phyloP scores from a whole-genome alignment of 495 filamentous ascomycete genomes.

The Penicillium samsonianum region DNA sequence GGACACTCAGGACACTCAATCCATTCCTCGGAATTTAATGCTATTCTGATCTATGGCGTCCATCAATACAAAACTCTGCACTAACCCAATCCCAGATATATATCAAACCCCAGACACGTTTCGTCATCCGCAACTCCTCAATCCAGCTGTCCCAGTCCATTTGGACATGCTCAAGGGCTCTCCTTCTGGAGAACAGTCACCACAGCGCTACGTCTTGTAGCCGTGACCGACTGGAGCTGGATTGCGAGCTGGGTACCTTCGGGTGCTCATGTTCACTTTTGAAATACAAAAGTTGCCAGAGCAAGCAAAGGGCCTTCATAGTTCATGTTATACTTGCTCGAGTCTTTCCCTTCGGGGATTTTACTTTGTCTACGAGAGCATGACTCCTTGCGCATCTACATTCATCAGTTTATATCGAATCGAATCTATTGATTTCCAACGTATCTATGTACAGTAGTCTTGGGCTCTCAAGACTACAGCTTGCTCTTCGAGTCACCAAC shows the following conservation, averaged over 20 bases:
- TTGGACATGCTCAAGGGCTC: conserved; percentile 35
- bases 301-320: conserved; percentile 52
- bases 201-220: conserved; percentile 49
- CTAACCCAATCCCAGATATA: conserved; percentile 1
- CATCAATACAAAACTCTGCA: background rate
- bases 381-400: conserved; percentile 56
- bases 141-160: conserved; percentile 46
- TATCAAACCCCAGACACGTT: conserved; percentile 4
- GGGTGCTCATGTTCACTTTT: conserved; percentile 13
- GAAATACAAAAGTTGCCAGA: conserved; percentile 41
- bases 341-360: conserved; percentile 22
- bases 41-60: conserved; percentile 7
- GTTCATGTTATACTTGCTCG: conserved; percentile 49
- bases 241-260: conserved; percentile 30
- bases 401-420: conserved; percentile 14
- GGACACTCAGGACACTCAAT: background rate
- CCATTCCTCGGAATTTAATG: conserved; percentile 18
- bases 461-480: conserved; percentile 33
- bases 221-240: conserved; percentile 51
- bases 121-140: conserved; percentile 35
- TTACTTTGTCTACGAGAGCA: conserved; percentile 46
- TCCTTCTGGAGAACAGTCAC: conserved; percentile 46
- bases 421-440: conserved; percentile 10
- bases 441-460: conserved; percentile 2
- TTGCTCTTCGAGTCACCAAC: conserved; percentile 63